These are phyloP conservation scores for Pseudohalonectria lignicola DNA, from an alignment of 2,329 filamentous ascomycete species.

Conservation along the genomic window DNA sequence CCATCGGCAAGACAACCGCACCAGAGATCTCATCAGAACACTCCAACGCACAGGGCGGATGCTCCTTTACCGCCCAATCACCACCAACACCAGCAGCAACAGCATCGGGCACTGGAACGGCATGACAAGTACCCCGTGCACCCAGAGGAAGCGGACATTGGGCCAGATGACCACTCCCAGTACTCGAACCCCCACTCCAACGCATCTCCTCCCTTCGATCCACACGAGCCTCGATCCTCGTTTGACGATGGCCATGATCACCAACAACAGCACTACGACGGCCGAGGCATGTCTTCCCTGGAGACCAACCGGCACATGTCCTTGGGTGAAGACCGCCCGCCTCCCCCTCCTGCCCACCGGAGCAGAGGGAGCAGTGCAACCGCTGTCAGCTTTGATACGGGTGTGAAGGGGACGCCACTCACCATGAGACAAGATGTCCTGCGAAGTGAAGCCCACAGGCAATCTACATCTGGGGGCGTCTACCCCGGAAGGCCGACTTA, in stretches of 20 bases:
- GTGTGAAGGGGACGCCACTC: constrained; percentile 28
- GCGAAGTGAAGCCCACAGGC: constrained; percentile 43
- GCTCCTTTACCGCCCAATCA: not conserved
- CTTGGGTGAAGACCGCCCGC: constrained; percentile 34
- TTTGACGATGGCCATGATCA: constrained; percentile 16
- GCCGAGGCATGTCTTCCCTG: not conserved
- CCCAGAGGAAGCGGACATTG: constrained; percentile 25
- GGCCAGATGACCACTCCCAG: constrained; percentile 8
- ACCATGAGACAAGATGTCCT: constrained; percentile 49
- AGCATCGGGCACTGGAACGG: constrained; percentile 21
- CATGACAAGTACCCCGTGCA: constrained; percentile 22
- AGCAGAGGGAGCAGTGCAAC: constrained; percentile 31
- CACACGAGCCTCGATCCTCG: constrained; percentile 23
- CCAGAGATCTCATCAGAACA: constrained; percentile 23
- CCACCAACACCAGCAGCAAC: constrained; percentile 13
- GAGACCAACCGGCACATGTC: constrained; percentile 4
- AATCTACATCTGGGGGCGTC: constrained; percentile 29
- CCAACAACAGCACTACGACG: too few relatives aligned
- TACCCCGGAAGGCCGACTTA: constrained; percentile 45
- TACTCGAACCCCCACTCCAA: not conserved
- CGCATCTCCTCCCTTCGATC: constrained; percentile 13
- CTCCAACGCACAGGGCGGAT: constrained; percentile 6
- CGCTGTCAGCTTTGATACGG: constrained; percentile 25
- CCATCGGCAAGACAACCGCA: constrained; percentile 18
- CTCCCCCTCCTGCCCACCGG: constrained; percentile 45